Percentiles rank a stretch among this genome's conserved stretches.
phyloP scores from a whole-genome alignment of 2,329 filamentous ascomycete species.

The Teratosphaeria gauchensis region DNA sequence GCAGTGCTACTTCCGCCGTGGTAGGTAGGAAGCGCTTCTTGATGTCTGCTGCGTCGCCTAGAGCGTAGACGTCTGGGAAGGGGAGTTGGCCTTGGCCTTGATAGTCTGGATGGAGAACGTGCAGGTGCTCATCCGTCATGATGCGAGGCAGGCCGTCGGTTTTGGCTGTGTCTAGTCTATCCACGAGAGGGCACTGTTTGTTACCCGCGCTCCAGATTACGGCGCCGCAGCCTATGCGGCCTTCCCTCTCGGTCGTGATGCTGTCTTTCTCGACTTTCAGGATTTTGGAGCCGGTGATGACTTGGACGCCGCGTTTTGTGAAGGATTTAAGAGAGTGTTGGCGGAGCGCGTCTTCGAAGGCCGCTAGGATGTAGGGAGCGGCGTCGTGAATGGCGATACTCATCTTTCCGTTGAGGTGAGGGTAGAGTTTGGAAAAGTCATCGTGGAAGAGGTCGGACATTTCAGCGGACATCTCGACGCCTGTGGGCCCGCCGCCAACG shows the following conservation, averaged over 20 bases:
- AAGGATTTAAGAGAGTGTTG: slow-evolving; percentile 34
- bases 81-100: slow-evolving; percentile 21
- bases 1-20: slow-evolving; percentile 67
- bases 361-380: slow-evolving; percentile 8
- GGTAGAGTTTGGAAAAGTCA: slow-evolving; percentile 32
- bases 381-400: slow-evolving; percentile 32
- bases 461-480: slow-evolving; percentile 36
- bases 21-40: slow-evolving; percentile 49
- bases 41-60: slow-evolving; percentile 60
- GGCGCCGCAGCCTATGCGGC: slow-evolving; percentile 29
- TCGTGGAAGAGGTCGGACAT: slow-evolving; percentile 33
- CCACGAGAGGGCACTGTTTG: slow-evolving; percentile 55
- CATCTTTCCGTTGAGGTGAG: slow-evolving; percentile 30
- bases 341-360: slow-evolving; percentile 32
- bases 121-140: slow-evolving; percentile 55
- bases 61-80: slow-evolving; percentile 52
- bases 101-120: slow-evolving; percentile 24
- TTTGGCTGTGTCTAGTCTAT: slow-evolving; percentile 40
- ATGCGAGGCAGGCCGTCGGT: slow-evolving; percentile 45
- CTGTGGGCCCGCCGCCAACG: slow-evolving; percentile 35
- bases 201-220: slow-evolving; percentile 32
- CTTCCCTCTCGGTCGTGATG: slow-evolving; percentile 28
- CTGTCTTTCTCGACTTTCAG: slow-evolving; percentile 25
- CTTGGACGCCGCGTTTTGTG: slow-evolving; percentile 27
- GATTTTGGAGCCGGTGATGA: slow-evolving; percentile 30